phyloP scores from a whole-genome alignment of 2,329 filamentous ascomycete genomes.

The Phyllachora maydis region DNA sequence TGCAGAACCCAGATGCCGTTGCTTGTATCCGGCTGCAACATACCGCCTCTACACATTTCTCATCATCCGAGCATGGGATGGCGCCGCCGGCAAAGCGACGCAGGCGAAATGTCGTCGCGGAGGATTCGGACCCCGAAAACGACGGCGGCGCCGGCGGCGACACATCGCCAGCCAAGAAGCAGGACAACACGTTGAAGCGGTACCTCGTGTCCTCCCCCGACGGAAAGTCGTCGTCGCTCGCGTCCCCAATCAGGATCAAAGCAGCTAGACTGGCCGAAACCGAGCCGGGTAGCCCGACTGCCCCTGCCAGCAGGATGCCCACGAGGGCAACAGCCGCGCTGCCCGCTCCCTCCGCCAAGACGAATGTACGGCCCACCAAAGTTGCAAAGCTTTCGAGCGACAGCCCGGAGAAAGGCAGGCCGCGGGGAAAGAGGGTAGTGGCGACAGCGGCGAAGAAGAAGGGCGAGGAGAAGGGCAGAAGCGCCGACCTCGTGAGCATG shows the following conservation, averaged over 20 bases:
- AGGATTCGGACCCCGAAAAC: not conserved
- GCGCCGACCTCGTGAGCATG: constrained; percentile 33
- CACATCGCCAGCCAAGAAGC: constrained; percentile 8
- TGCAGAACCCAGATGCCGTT: too few species aligned
- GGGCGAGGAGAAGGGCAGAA: constrained; percentile 20
- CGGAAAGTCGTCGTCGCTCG: constrained; percentile 4
- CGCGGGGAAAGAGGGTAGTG: not conserved
- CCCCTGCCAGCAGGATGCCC: too few species aligned
- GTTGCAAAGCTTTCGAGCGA: constrained; percentile 16
- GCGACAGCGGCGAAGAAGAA: too few species aligned
- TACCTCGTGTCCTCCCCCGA: constrained; percentile 32
- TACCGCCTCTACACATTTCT: too few species aligned
- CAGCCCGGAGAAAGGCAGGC: constrained; percentile 21
- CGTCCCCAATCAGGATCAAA: constrained; percentile 17
- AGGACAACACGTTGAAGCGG: constrained; percentile 23
- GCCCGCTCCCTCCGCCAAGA: constrained; percentile 6
- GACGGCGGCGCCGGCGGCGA: not conserved
- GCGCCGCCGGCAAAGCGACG: constrained; percentile 36
- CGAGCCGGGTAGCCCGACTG: too few species aligned
- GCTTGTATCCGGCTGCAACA: too few species aligned
- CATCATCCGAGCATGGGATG: too few species aligned
- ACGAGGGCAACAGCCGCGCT: constrained; percentile 10
- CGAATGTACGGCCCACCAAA: constrained; percentile 4
- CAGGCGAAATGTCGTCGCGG: constrained; percentile 30
- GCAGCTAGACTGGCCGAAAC: too few species aligned